A percentile compares a stretch with the other conserved stretches of the same genome.
Evolutionary conservation across 257 asterid species (phyloP).

Genomic region (Solanum piurae): DNA sequence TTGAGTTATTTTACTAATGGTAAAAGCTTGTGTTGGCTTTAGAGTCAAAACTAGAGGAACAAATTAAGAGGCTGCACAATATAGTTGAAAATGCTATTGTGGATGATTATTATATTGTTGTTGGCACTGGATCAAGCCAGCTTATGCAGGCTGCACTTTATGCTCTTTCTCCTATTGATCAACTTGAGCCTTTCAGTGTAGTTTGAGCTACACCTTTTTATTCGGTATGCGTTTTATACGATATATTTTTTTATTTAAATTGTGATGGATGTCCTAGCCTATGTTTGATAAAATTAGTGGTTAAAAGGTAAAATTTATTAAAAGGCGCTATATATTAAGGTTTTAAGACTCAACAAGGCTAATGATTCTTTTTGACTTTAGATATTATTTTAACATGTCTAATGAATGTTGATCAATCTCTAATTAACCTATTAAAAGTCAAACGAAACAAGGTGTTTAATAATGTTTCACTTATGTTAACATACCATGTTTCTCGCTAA

Average conservation of each 20-base stretch:
- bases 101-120: constrained; percentile 36
- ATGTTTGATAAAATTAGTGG: too few species aligned
- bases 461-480: too few species aligned
- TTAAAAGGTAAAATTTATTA: too few species aligned
- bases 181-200: constrained; percentile 40
- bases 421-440: too few species aligned
- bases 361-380: neutral
- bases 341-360: neutral
- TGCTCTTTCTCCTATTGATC: constrained; percentile 38
- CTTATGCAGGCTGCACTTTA: constrained; percentile 56
- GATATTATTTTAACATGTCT: neutral
- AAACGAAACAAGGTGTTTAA: too few species aligned
- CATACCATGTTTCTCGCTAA: too few species aligned
- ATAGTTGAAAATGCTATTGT: constrained; percentile 49
- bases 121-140: constrained; percentile 86
- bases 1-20: constrained; percentile 57
- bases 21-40: constrained; percentile 56
- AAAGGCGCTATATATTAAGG: too few species aligned
- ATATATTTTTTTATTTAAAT: too few species aligned
- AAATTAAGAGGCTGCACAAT: constrained; percentile 35
- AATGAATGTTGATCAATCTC: too few species aligned
- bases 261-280: too few species aligned
- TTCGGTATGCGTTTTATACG: constrained; percentile 23
- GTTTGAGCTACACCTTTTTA: constrained; percentile 70
- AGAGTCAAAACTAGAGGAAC: constrained; percentile 66